Base-by-base conservation (phyloP, 2,329 filamentous ascomycete genomes). In the Fusarium caatingaense region DNA sequence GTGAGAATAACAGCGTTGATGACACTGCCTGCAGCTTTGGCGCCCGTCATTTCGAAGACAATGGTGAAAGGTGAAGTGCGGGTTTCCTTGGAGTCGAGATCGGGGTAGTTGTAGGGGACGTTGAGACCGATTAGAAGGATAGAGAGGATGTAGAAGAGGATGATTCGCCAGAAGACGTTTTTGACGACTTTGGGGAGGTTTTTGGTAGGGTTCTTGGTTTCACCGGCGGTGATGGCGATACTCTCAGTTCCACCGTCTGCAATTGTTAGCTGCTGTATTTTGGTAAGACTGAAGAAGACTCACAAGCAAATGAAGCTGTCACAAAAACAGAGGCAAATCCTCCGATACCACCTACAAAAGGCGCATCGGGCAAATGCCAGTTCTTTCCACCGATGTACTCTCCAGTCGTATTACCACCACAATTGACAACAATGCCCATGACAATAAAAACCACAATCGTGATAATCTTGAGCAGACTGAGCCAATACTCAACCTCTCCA, bases 151-250 rank as follows among this genome's bases (percentile, higher is more conserved):
- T 81, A 81, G 77, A 88, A 88, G 11, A 88, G 80, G 6, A 88
- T 65, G 56, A 89, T 88, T 8, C 88, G 85, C 87, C 87, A 90
- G 73, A 90, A 90, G 41, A 90, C 88, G 58, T 91, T 90, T 69
- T 87, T 87, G 47, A 91, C 87, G 5, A 90, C 89, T 5, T 84
- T 83, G 2, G 89, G 89, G 34, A 91, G 79, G 59, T 84, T 90
- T 67, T 83, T 84, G 20, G 86, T 83, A 0, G 89, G 89, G 69
- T 91, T 83, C 69, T 86, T 87, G 3, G 89, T 91, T 76, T 91
- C 89, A 45, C 89, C 89, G 2, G 89, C 89, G 0, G 89, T 90
- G 60, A 91, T 88, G 53, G 88, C 88, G 50, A 91, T 89, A 34
- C 85, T 87, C 76, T 91, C 89, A 4, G 88, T 90, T 55, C 88